These are phyloP conservation scores for Venturia pyrina DNA, from an alignment of 2,329 filamentous ascomycete species.

Conservation along the genomic window DNA sequence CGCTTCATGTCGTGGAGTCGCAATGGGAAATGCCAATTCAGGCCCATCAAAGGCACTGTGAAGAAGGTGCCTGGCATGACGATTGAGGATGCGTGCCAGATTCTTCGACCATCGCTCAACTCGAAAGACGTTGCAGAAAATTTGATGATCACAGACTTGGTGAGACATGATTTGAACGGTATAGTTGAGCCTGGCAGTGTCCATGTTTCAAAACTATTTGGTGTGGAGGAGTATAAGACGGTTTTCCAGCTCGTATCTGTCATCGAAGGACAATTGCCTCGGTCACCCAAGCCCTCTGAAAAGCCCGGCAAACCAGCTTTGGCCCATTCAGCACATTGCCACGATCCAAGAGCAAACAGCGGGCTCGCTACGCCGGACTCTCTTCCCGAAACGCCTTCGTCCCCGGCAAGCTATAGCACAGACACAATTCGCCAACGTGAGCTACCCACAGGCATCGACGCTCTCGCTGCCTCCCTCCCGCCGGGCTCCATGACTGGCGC, in stretches of 20 bases:
- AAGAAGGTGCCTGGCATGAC: slow-evolving; percentile 62
- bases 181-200: slow-evolving; percentile 69
- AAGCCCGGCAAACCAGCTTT: neutral
- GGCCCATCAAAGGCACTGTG: slow-evolving; percentile 96
- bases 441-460: slow-evolving; percentile 56
- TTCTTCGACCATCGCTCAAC: slow-evolving; percentile 70
- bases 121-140: slow-evolving; percentile 93
- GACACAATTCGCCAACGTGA: neutral
- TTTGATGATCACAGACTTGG: slow-evolving; percentile 71
- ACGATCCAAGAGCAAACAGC: neutral
- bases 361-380: neutral
- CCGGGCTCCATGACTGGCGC: slow-evolving; percentile 96
- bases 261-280: slow-evolving; percentile 56
- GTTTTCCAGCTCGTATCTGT: slow-evolving; percentile 89
- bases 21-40: slow-evolving; percentile 59
- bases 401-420: neutral
- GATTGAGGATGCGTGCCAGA: slow-evolving; percentile 57
- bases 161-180: slow-evolving; percentile 86
- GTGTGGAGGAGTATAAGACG: slow-evolving; percentile 81
- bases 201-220: slow-evolving; percentile 65
- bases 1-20: slow-evolving; percentile 68
- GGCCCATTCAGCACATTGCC: neutral
- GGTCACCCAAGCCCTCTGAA: too few relatives aligned
- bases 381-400: neutral
- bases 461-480: slow-evolving; percentile 58